These are phyloP conservation scores for Sporormia fimetaria DNA, from an alignment of 495 filamentous ascomycete species.

Conservation along the genomic window DNA sequence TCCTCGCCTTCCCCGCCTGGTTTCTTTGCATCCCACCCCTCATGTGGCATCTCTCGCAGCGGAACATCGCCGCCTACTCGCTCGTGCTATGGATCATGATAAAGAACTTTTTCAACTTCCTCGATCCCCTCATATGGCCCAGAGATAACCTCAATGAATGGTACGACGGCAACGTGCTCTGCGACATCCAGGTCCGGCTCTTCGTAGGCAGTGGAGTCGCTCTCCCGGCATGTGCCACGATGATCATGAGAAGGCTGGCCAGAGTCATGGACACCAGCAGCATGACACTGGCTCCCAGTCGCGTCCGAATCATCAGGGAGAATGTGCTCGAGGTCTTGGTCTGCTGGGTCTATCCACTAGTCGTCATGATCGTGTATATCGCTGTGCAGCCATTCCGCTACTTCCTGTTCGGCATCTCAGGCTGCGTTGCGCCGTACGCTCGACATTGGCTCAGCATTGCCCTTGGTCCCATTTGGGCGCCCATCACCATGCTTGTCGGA, in stretches of 20 bases:
- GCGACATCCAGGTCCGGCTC: conserved; percentile 70
- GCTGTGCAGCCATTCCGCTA: conserved; percentile 62
- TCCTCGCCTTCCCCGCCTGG: conserved; percentile 47
- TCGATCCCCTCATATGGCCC: conserved; percentile 77
- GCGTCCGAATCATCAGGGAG: conserved; percentile 42
- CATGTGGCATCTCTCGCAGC: conserved; percentile 45
- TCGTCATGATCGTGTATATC: conserved; percentile 57
- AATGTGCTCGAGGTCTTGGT: conserved; percentile 50
- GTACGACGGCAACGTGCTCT: conserved; percentile 67
- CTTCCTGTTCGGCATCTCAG: conserved; percentile 57
- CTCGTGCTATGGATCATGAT: conserved; percentile 55
- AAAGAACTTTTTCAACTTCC: conserved; percentile 54
- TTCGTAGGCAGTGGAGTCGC: conserved; percentile 53
- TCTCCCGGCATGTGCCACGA: conserved; percentile 47
- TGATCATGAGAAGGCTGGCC: conserved; percentile 68
- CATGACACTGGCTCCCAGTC: conserved; percentile 42
- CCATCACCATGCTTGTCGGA: conserved; percentile 51
- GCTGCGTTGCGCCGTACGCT: conserved; percentile 56
- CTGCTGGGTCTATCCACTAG: conserved; percentile 55
- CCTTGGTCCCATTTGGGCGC: conserved; percentile 54
- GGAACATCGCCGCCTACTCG: conserved; percentile 49
- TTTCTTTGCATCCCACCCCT: conserved; percentile 46
- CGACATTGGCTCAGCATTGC: conserved; percentile 60
- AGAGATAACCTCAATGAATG: conserved; percentile 53
- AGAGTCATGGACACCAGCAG: conserved; percentile 54